These are phyloP conservation scores for Podosphaera aphanis DNA, from an alignment of 2,329 filamentous ascomycete species.

Conservation along the genomic window DNA sequence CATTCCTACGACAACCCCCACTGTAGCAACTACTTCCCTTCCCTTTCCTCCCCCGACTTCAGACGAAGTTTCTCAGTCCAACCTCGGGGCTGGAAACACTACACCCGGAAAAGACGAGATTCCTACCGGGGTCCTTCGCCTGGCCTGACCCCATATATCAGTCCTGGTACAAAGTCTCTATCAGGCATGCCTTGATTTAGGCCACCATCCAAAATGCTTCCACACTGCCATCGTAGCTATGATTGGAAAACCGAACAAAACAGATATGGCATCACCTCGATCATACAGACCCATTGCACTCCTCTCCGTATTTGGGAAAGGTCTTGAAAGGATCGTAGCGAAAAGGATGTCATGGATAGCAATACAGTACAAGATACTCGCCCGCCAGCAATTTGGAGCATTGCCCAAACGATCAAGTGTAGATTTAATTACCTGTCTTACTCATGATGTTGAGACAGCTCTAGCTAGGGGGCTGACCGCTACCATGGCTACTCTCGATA, in stretches of 20 bases:
- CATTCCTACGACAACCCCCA: not conserved
- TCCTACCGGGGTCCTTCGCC: not conserved
- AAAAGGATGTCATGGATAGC: not conserved
- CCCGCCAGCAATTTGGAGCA: not conserved
- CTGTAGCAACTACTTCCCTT: not conserved
- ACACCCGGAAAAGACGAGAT: no score
- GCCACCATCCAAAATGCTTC: not conserved
- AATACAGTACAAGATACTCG: not conserved
- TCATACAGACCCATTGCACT: not conserved
- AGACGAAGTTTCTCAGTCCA: not conserved
- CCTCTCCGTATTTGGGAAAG: not conserved
- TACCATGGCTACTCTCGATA: no score
- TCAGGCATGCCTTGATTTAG: not conserved
- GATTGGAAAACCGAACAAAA: not conserved
- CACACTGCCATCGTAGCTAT: no score
- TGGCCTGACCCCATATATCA: not conserved
- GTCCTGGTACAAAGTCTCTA: not conserved
- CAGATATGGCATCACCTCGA: not conserved
- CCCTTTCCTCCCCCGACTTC: not conserved
- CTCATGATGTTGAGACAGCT: not conserved
- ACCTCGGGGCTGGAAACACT: no score
- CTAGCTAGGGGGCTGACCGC: no score
- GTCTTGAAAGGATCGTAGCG: not conserved
- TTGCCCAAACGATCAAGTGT: not conserved
- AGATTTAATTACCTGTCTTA: not conserved